Conservation (phyloP, 345 rosid genomes). For the Microthlaspi erraticum region DNA sequence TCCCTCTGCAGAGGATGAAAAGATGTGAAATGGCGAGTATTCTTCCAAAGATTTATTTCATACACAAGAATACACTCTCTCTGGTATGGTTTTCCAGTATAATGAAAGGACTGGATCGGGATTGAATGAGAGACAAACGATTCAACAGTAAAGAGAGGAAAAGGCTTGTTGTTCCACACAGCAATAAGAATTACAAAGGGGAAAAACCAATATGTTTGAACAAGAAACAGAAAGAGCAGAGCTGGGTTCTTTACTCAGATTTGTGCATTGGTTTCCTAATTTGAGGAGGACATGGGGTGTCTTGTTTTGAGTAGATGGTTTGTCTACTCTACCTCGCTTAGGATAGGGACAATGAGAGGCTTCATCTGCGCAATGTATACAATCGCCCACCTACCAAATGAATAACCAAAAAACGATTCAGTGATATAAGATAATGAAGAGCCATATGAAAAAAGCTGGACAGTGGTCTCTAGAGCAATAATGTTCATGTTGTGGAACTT, state of each 20-base stretch:
- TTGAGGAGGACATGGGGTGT: neutral
- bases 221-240: constrained; percentile 26
- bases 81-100: constrained; percentile 7
- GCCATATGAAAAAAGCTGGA: neutral
- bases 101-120: constrained; percentile 18
- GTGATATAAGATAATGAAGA: constrained; percentile 2
- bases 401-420: constrained; percentile 18
- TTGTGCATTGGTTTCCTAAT: constrained; percentile 22
- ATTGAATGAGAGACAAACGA: constrained; percentile 14
- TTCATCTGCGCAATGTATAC: constrained; percentile 98
- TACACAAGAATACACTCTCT: constrained; percentile 19
- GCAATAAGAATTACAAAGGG: constrained; percentile 12
- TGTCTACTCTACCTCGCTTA: constrained; percentile 78
- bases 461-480: neutral
- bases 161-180: constrained; percentile 17
- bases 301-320: constrained; percentile 31
- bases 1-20: neutral
- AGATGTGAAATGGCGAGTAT: neutral
- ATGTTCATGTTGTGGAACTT: constrained; percentile 4
- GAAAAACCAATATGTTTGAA: constrained; percentile 26
- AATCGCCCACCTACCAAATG: constrained; percentile 85
- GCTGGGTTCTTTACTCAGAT: constrained; percentile 22
- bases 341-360: constrained; percentile 93
- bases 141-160: neutral
- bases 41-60: constrained; percentile 32